These are phyloP conservation scores for Pseudogymnoascus sp. DNA, from an alignment of 2,329 filamentous ascomycete genomes.

Conservation along the genomic window DNA sequence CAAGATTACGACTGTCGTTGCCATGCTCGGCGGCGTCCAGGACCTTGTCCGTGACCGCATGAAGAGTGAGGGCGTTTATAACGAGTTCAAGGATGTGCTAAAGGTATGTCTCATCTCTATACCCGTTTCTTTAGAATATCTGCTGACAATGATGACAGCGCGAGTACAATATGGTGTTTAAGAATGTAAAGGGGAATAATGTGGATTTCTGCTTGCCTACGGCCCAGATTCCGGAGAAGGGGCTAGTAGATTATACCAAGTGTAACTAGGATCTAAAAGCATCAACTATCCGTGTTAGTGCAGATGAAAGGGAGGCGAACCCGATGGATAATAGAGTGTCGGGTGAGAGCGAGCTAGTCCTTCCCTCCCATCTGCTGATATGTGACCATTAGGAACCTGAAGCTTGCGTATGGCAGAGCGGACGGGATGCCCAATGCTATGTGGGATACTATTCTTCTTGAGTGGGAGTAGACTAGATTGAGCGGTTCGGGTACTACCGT, in stretches of 20 bases:
- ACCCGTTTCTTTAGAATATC: neutral
- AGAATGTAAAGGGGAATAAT: constrained; percentile 10
- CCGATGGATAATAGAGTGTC: too few relatives aligned
- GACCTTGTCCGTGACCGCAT: constrained; percentile 34
- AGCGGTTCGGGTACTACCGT: neutral
- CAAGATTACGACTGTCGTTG: constrained; percentile 36
- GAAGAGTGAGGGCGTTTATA: constrained; percentile 32
- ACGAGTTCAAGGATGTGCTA: constrained; percentile 27
- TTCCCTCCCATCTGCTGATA: too few relatives aligned
- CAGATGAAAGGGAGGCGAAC: neutral
- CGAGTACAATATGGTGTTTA: constrained; percentile 11
- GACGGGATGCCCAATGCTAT: neutral
- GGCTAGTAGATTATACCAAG: constrained; percentile 9
- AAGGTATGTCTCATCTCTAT: neutral
- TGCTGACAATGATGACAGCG: neutral
- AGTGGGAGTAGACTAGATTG: neutral
- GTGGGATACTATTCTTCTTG: neutral
- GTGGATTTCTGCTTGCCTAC: constrained; percentile 11
- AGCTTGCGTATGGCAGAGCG: too few relatives aligned
- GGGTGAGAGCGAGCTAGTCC: too few relatives aligned
- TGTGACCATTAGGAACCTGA: too few relatives aligned
- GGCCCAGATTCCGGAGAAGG: neutral
- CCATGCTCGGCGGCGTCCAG: constrained; percentile 33
- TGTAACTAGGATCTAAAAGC: constrained; percentile 9
- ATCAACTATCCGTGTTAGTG: neutral